Base-by-base conservation (phyloP, 2,329 filamentous ascomycete species). In the Achaetomium macrosporum region DNA sequence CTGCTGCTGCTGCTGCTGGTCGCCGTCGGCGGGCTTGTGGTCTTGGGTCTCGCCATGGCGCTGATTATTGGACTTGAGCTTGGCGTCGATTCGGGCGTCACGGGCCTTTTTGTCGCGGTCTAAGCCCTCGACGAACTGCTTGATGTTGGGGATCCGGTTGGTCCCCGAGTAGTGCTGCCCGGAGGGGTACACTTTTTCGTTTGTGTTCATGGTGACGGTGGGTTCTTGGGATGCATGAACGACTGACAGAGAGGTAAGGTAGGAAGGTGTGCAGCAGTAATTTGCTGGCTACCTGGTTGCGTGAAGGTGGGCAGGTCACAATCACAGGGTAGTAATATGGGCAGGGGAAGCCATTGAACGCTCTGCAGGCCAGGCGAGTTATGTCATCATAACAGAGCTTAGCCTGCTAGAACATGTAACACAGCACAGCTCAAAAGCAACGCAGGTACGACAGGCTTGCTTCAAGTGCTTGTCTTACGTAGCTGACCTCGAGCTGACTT, bases 71-170 rank as follows among this genome's bases (percentile, higher is more conserved):
- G 25, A 20, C 30, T 15, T 33, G n/a, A n/a, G 39, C 13, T 47
- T 12, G 25, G 40, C 40, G 42, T 95, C 87, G 56, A 95, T 83
- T 58, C 79, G 73, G 52, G 77, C 77, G 69, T 95, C 88, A 60
- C 90, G 80, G 9, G 85, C 73, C 62, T 79, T 83, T 73, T 96
- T 96, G 61, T 95, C 84, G 49, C 71, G 75, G 68, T 96, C 91
- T 35, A 96, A 77, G 58, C 80, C 80, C 49, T 88, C 79, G 60
- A 96, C 78, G 60, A 96, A 95, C 68, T 92, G 81, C 65, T 86
- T 84, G 60, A 96, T 87, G 51, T 90, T 96, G 7, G 92, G 92
- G 49, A 97, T 83, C 20, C 88, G 87, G 68, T 96, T 95, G 54
- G 70, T 71, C 47, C 85, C 90, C 30, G 88, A 92, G 75, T 95